A percentile compares a stretch with the other conserved stretches of the same genome.
Conservation (phyloP, 345 rosid species). For the Sisymbrium irio region DNA sequence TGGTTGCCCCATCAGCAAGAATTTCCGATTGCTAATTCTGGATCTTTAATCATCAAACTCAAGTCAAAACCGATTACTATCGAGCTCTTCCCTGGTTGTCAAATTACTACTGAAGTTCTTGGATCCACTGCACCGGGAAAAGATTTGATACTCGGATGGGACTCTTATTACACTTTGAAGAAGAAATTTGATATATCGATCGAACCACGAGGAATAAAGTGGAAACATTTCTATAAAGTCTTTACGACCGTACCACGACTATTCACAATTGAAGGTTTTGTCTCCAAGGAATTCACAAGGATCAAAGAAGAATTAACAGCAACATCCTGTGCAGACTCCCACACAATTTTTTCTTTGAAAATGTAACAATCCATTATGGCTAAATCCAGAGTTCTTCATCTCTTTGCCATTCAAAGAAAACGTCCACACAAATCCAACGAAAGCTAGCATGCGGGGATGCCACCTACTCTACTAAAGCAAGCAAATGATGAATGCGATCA, state of each 20-base stretch:
- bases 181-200: too few relatives aligned
- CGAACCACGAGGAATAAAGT: too few relatives aligned
- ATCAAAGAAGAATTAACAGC: neutral
- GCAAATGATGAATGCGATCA: neutral
- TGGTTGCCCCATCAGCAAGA: too few relatives aligned
- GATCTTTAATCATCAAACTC: neutral
- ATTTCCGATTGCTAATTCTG: too few relatives aligned
- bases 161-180: neutral
- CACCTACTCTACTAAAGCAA: neutral
- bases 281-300: fast-evolving
- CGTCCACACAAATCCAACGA: neutral
- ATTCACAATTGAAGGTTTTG: neutral
- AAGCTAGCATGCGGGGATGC: neutral
- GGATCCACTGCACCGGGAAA: neutral
- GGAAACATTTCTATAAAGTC: neutral
- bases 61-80: neutral
- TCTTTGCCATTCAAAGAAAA: neutral
- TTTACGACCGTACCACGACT: neutral
- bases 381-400: neutral
- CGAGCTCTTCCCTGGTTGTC: neutral
- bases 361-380: neutral
- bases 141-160: neutral
- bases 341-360: too few relatives aligned
- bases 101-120: neutral
- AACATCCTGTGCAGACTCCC: neutral